phyloP scores from a whole-genome alignment of 1,139 yeast genomes.

The Candida sojae region DNA sequence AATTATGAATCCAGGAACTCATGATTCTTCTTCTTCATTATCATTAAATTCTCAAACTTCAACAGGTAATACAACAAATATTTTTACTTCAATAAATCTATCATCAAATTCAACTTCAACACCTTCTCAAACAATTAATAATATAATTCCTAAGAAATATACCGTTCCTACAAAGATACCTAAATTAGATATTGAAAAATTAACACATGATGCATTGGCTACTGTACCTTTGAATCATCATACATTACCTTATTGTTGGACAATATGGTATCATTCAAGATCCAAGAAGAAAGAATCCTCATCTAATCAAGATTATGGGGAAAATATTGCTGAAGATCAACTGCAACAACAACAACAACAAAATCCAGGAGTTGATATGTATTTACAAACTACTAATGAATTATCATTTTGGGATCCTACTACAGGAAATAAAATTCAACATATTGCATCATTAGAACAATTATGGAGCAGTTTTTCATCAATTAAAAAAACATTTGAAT shows the following conservation, averaged over 20 bases:
- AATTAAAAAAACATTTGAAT: conserved; percentile 47
- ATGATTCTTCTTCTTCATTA: conserved; percentile 6
- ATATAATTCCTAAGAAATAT: neutral
- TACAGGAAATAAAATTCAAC: conserved; percentile 25
- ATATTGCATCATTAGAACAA: conserved; percentile 58
- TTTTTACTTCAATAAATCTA: conserved; percentile 7
- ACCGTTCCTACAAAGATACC: conserved; percentile 25
- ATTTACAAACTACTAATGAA: conserved; percentile 45
- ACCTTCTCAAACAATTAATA: neutral
- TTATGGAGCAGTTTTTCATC: conserved; percentile 57
- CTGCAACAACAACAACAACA: conserved; percentile 8
- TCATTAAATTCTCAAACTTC: neutral
- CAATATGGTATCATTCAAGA: conserved; percentile 49
- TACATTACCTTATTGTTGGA: conserved; percentile 51
- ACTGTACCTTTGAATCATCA: conserved; percentile 35
- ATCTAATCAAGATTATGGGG: conserved; percentile 17
- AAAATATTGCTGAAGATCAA: neutral
- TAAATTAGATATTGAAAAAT: conserved; percentile 34
- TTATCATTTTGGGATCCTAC: conserved; percentile 29
- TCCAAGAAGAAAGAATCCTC: conserved; percentile 22
- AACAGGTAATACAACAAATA: conserved; percentile 9
- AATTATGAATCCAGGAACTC: conserved; percentile 44
- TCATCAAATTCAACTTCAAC: conserved; percentile 9
- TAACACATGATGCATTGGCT: conserved; percentile 34
- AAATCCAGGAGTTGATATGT: conserved; percentile 35